Conservation (phyloP, 2,329 filamentous ascomycete genomes). For the Hymenoscyphus linearis region DNA sequence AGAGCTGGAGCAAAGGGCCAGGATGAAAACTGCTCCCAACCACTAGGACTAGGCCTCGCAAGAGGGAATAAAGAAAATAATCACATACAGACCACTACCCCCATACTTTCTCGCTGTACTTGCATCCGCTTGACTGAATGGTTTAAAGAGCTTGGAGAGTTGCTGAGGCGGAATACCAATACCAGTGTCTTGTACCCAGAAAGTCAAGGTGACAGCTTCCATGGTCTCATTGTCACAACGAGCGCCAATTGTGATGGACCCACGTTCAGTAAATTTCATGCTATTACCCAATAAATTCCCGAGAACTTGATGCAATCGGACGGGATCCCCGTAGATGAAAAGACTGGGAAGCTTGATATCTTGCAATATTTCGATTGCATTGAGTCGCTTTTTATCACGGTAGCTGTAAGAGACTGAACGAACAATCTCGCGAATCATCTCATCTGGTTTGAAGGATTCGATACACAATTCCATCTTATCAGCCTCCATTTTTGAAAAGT, state of each 20-base stretch:
- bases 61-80: no score
- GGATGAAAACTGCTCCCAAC: no score
- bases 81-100: constrained; percentile 64
- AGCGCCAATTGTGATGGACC: constrained; percentile 78
- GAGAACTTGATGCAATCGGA: constrained; percentile 61
- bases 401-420: constrained; percentile 63
- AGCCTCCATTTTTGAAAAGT: constrained; percentile 91
- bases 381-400: constrained; percentile 55
- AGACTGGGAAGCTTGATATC: constrained; percentile 65
- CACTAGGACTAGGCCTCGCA: no score
- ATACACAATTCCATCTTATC: constrained; percentile 79
- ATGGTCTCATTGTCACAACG: constrained; percentile 65
- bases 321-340: constrained; percentile 65
- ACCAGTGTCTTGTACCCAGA: constrained; percentile 83
- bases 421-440: constrained; percentile 62
- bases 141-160: constrained; percentile 80
- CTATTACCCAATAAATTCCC: constrained; percentile 89
- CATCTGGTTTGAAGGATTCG: constrained; percentile 61
- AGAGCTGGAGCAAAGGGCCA: no score
- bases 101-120: constrained; percentile 89
- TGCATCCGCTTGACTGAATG: constrained; percentile 88
- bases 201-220: constrained; percentile 68
- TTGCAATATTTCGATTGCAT: constrained; percentile 58
- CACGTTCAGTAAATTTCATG: constrained; percentile 87
- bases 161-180: constrained; percentile 85